Evolutionary conservation across 2,329 filamentous ascomycete genomes (phyloP).

Genomic region (Niveomyces coronatus): DNA sequence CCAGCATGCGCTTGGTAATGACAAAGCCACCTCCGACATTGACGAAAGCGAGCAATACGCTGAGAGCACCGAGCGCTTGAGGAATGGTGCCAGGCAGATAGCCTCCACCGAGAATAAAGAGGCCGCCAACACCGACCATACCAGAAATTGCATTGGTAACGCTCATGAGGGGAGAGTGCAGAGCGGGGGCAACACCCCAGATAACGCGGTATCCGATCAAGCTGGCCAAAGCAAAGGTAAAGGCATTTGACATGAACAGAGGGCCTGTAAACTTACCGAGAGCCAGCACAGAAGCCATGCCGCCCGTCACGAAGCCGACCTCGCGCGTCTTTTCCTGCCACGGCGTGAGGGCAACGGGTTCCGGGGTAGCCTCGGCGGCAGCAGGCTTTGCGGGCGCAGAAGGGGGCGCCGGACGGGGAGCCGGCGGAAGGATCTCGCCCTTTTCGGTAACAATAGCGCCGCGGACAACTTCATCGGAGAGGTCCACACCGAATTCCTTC

Average conservation of each 20-base stretch:
- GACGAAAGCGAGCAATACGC: conserved; percentile 76
- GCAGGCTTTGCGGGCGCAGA: conserved; percentile 37
- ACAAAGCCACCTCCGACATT: conserved; percentile 86
- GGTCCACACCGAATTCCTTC: conserved; percentile 69
- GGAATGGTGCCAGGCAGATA: conserved; percentile 68
- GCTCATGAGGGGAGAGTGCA: conserved; percentile 85
- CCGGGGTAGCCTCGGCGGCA: conserved; percentile 34
- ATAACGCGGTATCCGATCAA: conserved; percentile 82
- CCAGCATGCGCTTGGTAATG: conserved; percentile 86
- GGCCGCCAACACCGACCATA: conserved; percentile 80
- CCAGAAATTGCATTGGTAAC: conserved; percentile 89
- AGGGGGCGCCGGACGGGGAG: conserved; percentile 54
- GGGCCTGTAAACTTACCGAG: conserved; percentile 74
- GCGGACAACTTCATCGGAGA: conserved; percentile 76
- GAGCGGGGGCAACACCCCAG: conserved; percentile 73
- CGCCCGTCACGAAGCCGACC: conserved; percentile 63
- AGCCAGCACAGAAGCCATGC: conserved; percentile 64
- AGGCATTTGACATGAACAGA: conserved; percentile 78
- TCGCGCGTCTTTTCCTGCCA: conserved; percentile 73
- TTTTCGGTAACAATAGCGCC: conserved; percentile 74
- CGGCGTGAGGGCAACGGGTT: conserved; percentile 60
- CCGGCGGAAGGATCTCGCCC: conserved; percentile 64
- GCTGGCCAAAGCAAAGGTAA: conserved; percentile 75
- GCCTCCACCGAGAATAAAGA: conserved; percentile 82
- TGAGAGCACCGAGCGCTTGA: conserved; percentile 66